These are phyloP conservation scores for Psilocybe cyanescens DNA, from an alignment of 768 basidiomycete genomes.

Conservation along the genomic window DNA sequence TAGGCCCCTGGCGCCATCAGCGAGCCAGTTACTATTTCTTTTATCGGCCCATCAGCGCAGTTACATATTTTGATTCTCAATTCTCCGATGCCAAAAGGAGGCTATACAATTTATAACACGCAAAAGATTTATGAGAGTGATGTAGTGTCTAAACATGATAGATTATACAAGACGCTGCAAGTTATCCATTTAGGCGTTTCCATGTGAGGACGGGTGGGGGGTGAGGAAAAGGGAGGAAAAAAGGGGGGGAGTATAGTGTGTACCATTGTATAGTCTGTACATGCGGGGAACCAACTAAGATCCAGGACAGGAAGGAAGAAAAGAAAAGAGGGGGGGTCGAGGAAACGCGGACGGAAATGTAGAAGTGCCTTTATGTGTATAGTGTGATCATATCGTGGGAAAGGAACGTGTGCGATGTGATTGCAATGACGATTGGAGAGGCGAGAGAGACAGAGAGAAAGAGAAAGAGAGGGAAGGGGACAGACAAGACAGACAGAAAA, in stretches of 20 bases:
- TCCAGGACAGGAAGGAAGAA: not conserved
- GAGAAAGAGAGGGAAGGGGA: not conserved
- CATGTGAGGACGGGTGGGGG: not conserved
- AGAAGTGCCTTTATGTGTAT: not conserved
- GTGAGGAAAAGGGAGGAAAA: not conserved
- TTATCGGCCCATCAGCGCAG: no score
- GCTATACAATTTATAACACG: no score
- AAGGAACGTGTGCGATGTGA: not conserved
- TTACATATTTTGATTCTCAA: no score
- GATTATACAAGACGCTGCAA: no score
- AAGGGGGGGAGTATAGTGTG: not conserved
- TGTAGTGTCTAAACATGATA: no score
- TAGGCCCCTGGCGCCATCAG: no score
- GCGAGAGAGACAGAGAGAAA: constrained; percentile 1
- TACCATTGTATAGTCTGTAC: not conserved
- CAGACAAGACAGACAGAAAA: not conserved
- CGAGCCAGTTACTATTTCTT: no score
- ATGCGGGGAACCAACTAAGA: not conserved
- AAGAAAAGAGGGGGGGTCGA: not conserved
- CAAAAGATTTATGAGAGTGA: no score
- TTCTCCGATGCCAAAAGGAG: no score
- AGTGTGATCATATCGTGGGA: not conserved
- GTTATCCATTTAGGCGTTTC: not conserved
- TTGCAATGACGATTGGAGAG: constrained; percentile 2
- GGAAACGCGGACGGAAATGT: no score